phyloP scores from a whole-genome alignment of 2,329 filamentous ascomycete genomes.

The Raffaelea albimanens region DNA sequence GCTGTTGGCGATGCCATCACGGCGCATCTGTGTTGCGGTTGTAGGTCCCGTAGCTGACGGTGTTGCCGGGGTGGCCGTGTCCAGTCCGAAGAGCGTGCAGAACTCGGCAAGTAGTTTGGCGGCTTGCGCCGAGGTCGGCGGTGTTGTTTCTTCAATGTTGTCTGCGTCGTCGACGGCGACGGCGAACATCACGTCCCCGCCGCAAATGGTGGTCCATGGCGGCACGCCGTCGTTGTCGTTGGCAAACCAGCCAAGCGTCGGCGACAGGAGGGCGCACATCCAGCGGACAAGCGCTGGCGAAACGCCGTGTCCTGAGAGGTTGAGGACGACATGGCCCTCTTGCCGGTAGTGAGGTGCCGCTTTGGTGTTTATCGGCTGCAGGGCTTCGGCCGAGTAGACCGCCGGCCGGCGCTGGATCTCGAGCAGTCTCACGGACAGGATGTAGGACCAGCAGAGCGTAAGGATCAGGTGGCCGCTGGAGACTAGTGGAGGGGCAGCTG shows the following conservation, averaged over 20 bases:
- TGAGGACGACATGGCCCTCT: neutral
- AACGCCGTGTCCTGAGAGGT: constrained; percentile 1
- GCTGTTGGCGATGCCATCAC: neutral
- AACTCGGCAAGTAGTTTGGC: neutral
- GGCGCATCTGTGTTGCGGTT: too few species aligned
- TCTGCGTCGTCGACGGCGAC: neutral
- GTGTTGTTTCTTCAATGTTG: neutral
- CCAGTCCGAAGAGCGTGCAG: neutral
- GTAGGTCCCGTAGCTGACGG: too few species aligned
- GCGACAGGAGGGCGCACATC: constrained; percentile 8
- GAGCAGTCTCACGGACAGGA: constrained; percentile 6
- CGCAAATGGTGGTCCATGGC: neutral
- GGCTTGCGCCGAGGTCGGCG: neutral
- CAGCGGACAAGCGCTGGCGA: constrained; percentile 4
- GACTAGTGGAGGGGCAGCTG: neutral
- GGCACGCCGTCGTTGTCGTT: neutral
- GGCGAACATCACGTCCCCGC: neutral
- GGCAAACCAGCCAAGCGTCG: constrained; percentile 2
- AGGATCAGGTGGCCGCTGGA: neutral
- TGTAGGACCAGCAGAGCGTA: constrained; percentile 10
- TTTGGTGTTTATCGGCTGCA: constrained; percentile 1
- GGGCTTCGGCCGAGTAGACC: neutral
- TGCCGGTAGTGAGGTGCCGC: neutral
- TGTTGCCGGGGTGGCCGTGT: too few species aligned
- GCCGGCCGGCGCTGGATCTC: constrained; percentile 4